Percentiles rank a stretch among this genome's conserved stretches.
Evolutionary conservation across 1,284 basidiomycete genomes (phyloP).

Genomic region (Melampsora abietis-canadensis): DNA sequence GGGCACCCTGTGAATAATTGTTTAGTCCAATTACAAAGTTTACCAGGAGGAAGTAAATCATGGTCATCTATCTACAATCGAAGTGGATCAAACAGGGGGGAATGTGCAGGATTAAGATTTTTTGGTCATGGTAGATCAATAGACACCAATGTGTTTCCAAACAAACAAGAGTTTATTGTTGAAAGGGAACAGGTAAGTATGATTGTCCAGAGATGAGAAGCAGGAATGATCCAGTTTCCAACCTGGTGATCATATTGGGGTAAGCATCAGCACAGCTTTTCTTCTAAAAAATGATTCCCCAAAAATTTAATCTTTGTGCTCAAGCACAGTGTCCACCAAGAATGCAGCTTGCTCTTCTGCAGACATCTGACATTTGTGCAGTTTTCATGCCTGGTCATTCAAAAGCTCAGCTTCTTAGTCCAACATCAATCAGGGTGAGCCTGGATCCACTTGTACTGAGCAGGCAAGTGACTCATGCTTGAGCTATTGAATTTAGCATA

Average conservation of each 20-base stretch:
- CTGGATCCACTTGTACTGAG: too few relatives aligned
- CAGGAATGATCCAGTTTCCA: slow-evolving; percentile 75
- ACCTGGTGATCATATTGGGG: slow-evolving; percentile 91
- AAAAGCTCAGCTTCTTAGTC: too few relatives aligned
- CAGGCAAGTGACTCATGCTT: too few relatives aligned
- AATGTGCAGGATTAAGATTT: slow-evolving; percentile 77
- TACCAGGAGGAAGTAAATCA: slow-evolving; percentile 65
- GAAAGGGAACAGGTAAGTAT: slow-evolving; percentile 81
- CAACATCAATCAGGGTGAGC: too few relatives aligned
- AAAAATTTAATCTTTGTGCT: too few relatives aligned
- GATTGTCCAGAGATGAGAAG: slow-evolving; percentile 89
- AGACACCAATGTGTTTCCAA: slow-evolving; percentile 75
- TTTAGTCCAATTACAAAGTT: slow-evolving; percentile 73
- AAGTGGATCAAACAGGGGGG: slow-evolving; percentile 77
- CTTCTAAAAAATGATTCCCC: too few relatives aligned
- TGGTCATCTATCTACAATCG: slow-evolving; percentile 76
- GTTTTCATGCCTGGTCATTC: too few relatives aligned
- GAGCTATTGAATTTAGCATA: too few relatives aligned
- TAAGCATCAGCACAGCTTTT: too few relatives aligned
- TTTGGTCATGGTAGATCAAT: slow-evolving; percentile 96
- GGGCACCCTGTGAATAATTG: too few relatives aligned
- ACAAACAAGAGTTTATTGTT: slow-evolving; percentile 72
- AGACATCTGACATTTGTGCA: too few relatives aligned
- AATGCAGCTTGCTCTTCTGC: too few relatives aligned
- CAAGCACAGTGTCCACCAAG: slow-evolving; percentile 20